These are phyloP conservation scores for Paratinospora sagittata DNA, from an alignment of 164 flowering plant genomes.

Conservation along the genomic window DNA sequence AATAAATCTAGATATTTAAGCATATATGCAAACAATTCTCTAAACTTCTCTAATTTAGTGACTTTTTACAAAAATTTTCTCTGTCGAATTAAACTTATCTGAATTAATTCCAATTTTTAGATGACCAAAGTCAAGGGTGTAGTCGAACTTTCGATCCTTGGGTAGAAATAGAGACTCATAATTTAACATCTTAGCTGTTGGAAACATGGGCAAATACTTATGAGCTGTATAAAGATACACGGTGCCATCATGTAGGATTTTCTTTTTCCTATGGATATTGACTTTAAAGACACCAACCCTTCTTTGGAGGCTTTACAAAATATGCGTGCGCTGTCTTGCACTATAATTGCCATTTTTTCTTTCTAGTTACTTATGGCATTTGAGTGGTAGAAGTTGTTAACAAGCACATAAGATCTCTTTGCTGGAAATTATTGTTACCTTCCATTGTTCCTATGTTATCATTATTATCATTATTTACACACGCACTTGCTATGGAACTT, in stretches of 20 bases:
- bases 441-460: not conserved
- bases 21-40: no score
- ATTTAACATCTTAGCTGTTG: no score
- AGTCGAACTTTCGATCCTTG: no score
- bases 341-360: no score
- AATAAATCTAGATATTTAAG: no score
- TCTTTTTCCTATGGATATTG: not conserved
- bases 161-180: not conserved
- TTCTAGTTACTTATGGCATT: not conserved
- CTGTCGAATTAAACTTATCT: no score
- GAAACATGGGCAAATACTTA: not conserved
- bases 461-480: not conserved
- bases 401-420: not conserved
- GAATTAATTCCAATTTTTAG: no score
- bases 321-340: no score
- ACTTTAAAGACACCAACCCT: not conserved
- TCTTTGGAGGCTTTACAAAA: no score
- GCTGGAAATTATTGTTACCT: not conserved
- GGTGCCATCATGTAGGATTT: not conserved
- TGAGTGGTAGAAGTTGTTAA: not conserved
- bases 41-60: no score
- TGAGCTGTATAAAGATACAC: not conserved
- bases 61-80: no score
- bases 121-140: no score
- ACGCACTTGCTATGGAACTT: not conserved